Base-by-base conservation (phyloP, 257 asterid species). In the Buddleja alternifolia region DNA sequence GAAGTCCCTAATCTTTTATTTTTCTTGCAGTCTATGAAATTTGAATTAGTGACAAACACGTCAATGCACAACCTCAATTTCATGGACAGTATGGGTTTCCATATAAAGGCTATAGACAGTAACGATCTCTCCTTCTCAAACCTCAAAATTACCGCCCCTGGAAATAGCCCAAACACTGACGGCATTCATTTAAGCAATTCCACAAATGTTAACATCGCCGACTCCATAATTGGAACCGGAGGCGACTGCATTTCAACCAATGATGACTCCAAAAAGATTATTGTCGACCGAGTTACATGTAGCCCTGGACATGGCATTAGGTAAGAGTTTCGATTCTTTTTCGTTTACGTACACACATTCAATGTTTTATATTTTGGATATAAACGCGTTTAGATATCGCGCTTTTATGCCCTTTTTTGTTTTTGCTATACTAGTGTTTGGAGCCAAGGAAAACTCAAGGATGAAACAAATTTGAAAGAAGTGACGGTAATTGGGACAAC, bases 271-370 rank as follows among this genome's bases (percentile, higher is more conserved):
- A n/a, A 57, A 8, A 74, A 76, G 65, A 45, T 86, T 25, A 55
- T 73, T 20, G 64, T 84, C 36, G 56, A 83, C 29, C 69, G 82
- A 21, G 12, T 84, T 4, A 41, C 59, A 0, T 84, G 88, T 34
- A 84, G 88, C 55, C 87, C 88, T 7, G 89, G 92, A 29, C 89
- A 86, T 16, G 92, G 88, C 70, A 66, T 86, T 42, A 83, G 86
- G 87, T 80, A 66, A 14, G 34, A 29, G 34, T 29, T 29, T 29
- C 5, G 2, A 29, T 29, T 29, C 34, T 29, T 29, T 29, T 29
- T 29, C 34, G 5, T 29, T 29, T 29, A n/a, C n/a, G n/a, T n/a
- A n/a, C n/a, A n/a, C n/a, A n/a, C n/a, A n/a, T n/a, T n/a, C n/a
- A n/a, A n/a, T n/a, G n/a, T n/a, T n/a, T n/a, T n/a, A n/a, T 5